Conservation (phyloP, 192 early-diverging fungal genomes). For the Podila minutissima region DNA sequence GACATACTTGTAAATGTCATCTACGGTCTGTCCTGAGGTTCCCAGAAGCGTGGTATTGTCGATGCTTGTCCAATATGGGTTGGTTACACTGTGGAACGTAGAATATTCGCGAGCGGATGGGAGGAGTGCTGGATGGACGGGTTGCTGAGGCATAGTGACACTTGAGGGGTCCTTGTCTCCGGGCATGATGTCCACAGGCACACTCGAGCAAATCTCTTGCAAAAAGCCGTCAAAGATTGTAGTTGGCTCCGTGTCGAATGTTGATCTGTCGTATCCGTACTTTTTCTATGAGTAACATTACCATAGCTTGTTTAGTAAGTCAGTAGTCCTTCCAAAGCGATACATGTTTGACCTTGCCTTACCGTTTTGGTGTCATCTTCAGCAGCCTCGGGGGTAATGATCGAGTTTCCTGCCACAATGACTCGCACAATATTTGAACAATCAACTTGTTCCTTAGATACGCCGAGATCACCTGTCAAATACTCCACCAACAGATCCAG, state of each 20-base stretch:
- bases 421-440: slow-evolving; percentile 73
- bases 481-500: slow-evolving; percentile 82
- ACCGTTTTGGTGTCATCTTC: slow-evolving; percentile 44
- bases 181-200: slow-evolving; percentile 84
- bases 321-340: not conserved
- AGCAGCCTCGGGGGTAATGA: slow-evolving; percentile 54
- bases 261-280: slow-evolving; percentile 59
- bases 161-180: slow-evolving; percentile 84
- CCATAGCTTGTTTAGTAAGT: too few species aligned
- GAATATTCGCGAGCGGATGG: slow-evolving; percentile 65
- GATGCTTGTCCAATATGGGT: slow-evolving; percentile 81
- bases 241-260: slow-evolving; percentile 60
- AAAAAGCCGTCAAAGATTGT: slow-evolving; percentile 72
- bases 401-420: slow-evolving; percentile 79
- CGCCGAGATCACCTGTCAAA: slow-evolving; percentile 80
- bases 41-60: slow-evolving; percentile 78
- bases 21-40: slow-evolving; percentile 87
- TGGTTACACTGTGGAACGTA: slow-evolving; percentile 77
- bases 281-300: slow-evolving; percentile 50
- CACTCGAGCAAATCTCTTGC: slow-evolving; percentile 65
- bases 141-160: slow-evolving; percentile 86
- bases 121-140: slow-evolving; percentile 80
- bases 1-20: slow-evolving; percentile 84
- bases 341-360: not conserved
- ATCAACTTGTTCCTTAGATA: slow-evolving; percentile 57